Evolutionary conservation across 441 rosid species (phyloP).

Genomic region (Pelargonium cotyledonis): DNA sequence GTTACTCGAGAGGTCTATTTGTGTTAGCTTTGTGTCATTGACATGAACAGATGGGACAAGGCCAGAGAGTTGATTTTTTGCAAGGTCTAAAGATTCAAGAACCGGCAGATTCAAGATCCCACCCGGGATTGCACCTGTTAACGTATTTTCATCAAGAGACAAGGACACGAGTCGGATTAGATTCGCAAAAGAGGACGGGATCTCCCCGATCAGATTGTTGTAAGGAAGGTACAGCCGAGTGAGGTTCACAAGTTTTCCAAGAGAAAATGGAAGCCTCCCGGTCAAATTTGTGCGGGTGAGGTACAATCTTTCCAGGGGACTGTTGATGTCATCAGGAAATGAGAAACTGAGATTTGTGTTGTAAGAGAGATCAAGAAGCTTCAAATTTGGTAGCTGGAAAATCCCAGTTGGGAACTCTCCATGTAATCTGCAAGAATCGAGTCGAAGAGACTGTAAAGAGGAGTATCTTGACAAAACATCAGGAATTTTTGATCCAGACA

Average conservation of each 20-base stretch:
- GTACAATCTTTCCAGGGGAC: slow-evolving; percentile 17
- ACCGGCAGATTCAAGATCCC: neutral
- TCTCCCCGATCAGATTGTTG: slow-evolving; percentile 4
- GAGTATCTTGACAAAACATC: slow-evolving; percentile 1
- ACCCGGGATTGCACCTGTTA: neutral
- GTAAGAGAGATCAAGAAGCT: neutral
- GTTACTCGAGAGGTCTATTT: neutral
- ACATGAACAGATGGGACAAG: neutral
- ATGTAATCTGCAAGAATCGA: neutral
- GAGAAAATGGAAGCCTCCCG: slow-evolving; percentile 8
- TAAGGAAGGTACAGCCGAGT: neutral
- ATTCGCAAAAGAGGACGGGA: neutral
- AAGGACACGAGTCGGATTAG: neutral
- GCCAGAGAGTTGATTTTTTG: neutral
- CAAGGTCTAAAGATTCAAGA: neutral
- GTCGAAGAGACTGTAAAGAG: slow-evolving; percentile 11
- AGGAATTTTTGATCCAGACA: slow-evolving; percentile 2
- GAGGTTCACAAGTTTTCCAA: neutral
- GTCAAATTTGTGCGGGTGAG: slow-evolving; percentile 12
- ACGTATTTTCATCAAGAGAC: neutral
- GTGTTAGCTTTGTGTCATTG: neutral
- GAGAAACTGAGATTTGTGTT: slow-evolving; percentile 8
- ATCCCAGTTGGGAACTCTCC: slow-evolving; percentile 21
- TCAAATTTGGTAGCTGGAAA: slow-evolving; percentile 21
- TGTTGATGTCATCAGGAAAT: slow-evolving; percentile 20